Base-by-base conservation (phyloP, 805 yeast species). In the Cyberlindnera euphorbiiphila region DNA sequence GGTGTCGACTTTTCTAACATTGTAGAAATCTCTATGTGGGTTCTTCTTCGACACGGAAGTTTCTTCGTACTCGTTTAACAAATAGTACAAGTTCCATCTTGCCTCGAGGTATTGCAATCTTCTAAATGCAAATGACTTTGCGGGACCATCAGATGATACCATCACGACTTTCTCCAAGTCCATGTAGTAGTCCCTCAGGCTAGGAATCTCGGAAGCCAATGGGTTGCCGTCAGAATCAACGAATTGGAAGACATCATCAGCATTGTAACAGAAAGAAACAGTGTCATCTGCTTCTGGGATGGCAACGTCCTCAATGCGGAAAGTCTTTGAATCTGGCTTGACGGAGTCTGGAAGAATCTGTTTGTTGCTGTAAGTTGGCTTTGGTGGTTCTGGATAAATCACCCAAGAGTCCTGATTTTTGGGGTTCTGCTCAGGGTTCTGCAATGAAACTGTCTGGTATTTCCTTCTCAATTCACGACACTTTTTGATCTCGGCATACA, bases 21-120 rank as follows among this genome's bases (percentile, higher is more conserved):
- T 91, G 65, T 91, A 91, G 57, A 91, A 93, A 62, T 91, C 99
- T 61, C 99, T 79, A 60, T 93, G 99, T 5, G 98, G 98, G 49
- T 89, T 89, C 43, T 79, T 76, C 62, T 93, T 93, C 9, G 95
- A 81, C 46, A 85, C 93, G 13, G 89, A 79, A 14, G 82, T 83
- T 60, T 93, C 99, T 56, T 87, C 93, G 58, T 85, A 89, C 56
- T 91, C 98, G 57, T 93, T 93, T 50, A 91, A 68, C 44, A 93
- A 63, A 43, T 77, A 76, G 65, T 91, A 93, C 63, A 93, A 63
- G 60, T 89, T 87, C 98, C 98, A 93, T 57, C 89, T 86, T 19
- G 98, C 96, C 60, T 93, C 98, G 37, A 93, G 69, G 57, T 87
- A 94, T 64, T 91, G 95, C 50, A 93, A 68, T 53, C 98, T 75